phyloP scores from a whole-genome alignment of 176 grass and related monocot species.

The Guadua angustifolia region DNA sequence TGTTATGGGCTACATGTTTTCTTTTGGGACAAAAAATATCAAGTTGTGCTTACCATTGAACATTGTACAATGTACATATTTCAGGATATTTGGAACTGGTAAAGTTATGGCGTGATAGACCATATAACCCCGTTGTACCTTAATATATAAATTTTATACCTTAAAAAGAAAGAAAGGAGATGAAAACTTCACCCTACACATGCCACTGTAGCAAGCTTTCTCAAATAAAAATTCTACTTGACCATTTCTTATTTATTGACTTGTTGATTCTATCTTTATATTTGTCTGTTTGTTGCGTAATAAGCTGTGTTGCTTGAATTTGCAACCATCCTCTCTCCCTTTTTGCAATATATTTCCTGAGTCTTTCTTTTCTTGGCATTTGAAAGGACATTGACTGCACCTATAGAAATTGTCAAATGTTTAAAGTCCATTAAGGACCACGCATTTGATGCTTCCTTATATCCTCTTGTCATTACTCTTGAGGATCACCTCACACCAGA shows the following conservation, averaged over 20 bases:
- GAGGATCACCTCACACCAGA: constrained; percentile 94
- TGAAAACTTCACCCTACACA: not conserved
- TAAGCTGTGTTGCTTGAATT: not conserved
- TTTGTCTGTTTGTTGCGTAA: not conserved
- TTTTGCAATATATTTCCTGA: constrained; percentile 30
- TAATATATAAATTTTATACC: not conserved
- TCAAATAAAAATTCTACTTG: not conserved
- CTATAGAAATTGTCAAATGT: constrained; percentile 76
- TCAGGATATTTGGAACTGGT: constrained; percentile 1
- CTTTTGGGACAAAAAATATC: not conserved
- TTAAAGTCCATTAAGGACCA: constrained; percentile 84
- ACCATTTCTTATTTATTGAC: not conserved
- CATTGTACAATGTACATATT: constrained; percentile 14
- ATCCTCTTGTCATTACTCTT: constrained; percentile 91
- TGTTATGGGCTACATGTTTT: constrained; percentile 1
- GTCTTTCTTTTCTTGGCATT: constrained; percentile 32
- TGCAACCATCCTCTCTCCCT: constrained; percentile 8
- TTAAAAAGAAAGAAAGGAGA: not conserved
- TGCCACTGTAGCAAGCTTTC: not conserved
- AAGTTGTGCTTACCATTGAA: not conserved
- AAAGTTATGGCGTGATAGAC: not conserved
- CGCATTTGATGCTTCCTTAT: constrained; percentile 69
- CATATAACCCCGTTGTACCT: not conserved
- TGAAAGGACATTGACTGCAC: constrained; percentile 83
- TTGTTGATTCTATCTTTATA: not conserved